phyloP scores from a whole-genome alignment of 1,139 yeast species.

The Pneumocystis wakefieldiae region DNA sequence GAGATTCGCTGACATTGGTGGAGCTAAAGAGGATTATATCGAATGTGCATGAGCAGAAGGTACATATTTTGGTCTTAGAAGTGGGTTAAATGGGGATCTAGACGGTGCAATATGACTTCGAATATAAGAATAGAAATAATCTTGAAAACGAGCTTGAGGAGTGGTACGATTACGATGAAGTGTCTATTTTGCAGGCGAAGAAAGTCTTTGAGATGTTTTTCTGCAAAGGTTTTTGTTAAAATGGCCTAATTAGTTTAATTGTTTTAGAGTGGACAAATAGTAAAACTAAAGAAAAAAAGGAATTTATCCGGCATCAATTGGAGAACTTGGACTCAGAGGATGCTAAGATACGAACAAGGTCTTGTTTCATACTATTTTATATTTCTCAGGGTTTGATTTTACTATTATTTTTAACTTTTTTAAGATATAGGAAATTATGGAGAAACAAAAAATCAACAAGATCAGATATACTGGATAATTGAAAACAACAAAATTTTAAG shows the following conservation, averaged over 20 bases:
- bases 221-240: constrained; percentile 16
- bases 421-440: constrained; percentile 27
- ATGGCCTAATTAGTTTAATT: neutral
- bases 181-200: constrained; percentile 19
- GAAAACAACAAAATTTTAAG: constrained; percentile 20
- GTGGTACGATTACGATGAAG: constrained; percentile 24
- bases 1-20: constrained; percentile 8
- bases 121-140: constrained; percentile 19
- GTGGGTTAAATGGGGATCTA: constrained; percentile 1
- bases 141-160: constrained; percentile 22
- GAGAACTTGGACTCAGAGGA: neutral
- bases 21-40: constrained; percentile 2
- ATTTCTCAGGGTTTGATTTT: constrained; percentile 3
- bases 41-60: neutral
- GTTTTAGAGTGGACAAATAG: neutral
- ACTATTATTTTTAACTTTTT: constrained; percentile 15
- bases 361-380: neutral
- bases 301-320: constrained; percentile 3
- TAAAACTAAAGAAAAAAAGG: neutral
- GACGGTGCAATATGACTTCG: constrained; percentile 20
- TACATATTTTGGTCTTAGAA: neutral
- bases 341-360: neutral
- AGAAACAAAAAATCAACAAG: constrained; percentile 21
- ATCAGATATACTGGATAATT: constrained; percentile 29
- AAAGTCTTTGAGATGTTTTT: constrained; percentile 5